Percentiles rank a stretch among this genome's conserved stretches.
phyloP scores from a whole-genome alignment of 495 filamentous ascomycete genomes.

The Xylaria telfairii region DNA sequence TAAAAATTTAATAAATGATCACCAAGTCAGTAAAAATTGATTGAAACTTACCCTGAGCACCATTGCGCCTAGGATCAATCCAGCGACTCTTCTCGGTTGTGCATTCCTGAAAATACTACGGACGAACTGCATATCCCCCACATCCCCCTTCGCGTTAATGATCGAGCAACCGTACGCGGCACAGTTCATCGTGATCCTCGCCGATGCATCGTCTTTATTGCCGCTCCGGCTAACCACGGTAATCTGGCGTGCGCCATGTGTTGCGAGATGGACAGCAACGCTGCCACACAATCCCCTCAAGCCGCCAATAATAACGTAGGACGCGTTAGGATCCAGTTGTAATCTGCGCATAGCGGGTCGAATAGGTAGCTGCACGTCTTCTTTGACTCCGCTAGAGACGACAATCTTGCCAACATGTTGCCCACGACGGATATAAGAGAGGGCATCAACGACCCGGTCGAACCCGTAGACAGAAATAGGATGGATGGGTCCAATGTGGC shows the following conservation, averaged over 20 bases:
- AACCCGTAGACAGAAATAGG: slow-evolving; percentile 9
- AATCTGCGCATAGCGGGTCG: slow-evolving; percentile 28
- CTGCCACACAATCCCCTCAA: slow-evolving; percentile 62
- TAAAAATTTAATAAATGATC: too few relatives aligned
- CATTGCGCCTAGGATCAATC: slow-evolving; percentile 46
- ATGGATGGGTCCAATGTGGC: slow-evolving; percentile 45
- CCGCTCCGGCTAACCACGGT: slow-evolving; percentile 60
- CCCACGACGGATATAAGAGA: slow-evolving; percentile 37
- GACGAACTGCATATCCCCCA: slow-evolving; percentile 36
- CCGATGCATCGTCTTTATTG: slow-evolving; percentile 27
- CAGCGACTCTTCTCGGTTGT: slow-evolving; percentile 34
- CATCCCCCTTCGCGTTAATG: slow-evolving; percentile 37
- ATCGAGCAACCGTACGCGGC: slow-evolving; percentile 26
- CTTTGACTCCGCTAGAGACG: slow-evolving; percentile 25
- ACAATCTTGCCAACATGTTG: slow-evolving; percentile 42
- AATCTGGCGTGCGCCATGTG: slow-evolving; percentile 59
- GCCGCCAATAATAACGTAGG: slow-evolving; percentile 61
- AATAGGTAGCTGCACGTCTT: slow-evolving; percentile 30
- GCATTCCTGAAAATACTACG: slow-evolving; percentile 30
- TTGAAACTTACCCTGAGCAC: slow-evolving; percentile 34
- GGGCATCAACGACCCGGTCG: neutral
- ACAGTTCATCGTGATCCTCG: too few relatives aligned
- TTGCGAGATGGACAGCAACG: slow-evolving; percentile 54
- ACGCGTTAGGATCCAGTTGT: slow-evolving; percentile 33
- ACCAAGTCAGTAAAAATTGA: too few relatives aligned